These are phyloP conservation scores for Penicillium angulare DNA, from an alignment of 495 filamentous ascomycete species.

Conservation along the genomic window DNA sequence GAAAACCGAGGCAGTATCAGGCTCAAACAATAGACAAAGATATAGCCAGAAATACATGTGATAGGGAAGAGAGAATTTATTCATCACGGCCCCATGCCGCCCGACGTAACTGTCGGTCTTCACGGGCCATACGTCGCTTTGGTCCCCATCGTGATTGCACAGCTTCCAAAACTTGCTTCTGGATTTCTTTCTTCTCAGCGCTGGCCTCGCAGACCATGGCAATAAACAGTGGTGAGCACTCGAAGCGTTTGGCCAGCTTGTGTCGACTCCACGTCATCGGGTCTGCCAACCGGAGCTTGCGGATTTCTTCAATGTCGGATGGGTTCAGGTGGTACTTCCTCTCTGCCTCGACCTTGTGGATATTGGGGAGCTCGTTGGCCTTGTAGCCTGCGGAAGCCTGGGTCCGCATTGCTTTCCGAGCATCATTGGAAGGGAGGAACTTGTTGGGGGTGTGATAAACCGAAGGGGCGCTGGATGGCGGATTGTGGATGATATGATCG, in stretches of 20 bases:
- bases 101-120: slow-evolving; percentile 68
- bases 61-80: slow-evolving; percentile 18
- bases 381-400: slow-evolving; percentile 19
- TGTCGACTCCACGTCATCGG: slow-evolving; percentile 70
- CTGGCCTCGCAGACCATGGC: slow-evolving; percentile 50
- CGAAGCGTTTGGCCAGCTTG: slow-evolving; percentile 68
- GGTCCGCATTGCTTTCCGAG: slow-evolving; percentile 57
- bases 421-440: slow-evolving; percentile 82
- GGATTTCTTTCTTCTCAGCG: slow-evolving; percentile 47
- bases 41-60: too few species aligned
- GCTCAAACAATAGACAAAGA: too few species aligned
- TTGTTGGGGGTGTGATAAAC: slow-evolving; percentile 84
- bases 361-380: slow-evolving; percentile 50
- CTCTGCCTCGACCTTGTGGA: slow-evolving; percentile 49
- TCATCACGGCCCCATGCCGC: slow-evolving; percentile 54
- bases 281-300: slow-evolving; percentile 62
- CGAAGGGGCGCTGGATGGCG: slow-evolving; percentile 78
- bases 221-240: slow-evolving; percentile 76
- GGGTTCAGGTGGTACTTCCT: slow-evolving; percentile 75
- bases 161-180: slow-evolving; percentile 56
- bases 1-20: too few species aligned
- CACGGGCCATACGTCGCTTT: slow-evolving; percentile 65
- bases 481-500: slow-evolving; percentile 88
- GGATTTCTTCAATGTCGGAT: slow-evolving; percentile 77
- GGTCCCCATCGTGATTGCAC: slow-evolving; percentile 72